Conservation (phyloP, 345 rosid species). For the Excoecaria agallocha region DNA sequence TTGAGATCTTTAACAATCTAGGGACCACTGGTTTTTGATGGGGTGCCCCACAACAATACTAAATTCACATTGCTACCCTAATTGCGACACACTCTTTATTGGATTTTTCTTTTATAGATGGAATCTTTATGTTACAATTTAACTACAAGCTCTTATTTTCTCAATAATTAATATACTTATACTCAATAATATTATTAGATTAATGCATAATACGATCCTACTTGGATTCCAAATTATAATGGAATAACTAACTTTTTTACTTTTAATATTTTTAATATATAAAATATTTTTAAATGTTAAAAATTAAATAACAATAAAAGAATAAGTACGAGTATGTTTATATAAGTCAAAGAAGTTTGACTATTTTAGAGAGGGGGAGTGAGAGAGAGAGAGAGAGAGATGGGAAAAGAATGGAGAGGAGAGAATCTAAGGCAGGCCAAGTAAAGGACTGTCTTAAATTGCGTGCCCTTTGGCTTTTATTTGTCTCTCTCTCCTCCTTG, state of each 20-base stretch:
- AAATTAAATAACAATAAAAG: too few species aligned
- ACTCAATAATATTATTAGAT: too few species aligned
- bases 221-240: background rate
- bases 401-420: background rate
- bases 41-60: background rate
- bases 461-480: slow-evolving; percentile 34
- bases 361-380: background rate
- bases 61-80: background rate
- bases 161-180: too few species aligned
- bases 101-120: background rate
- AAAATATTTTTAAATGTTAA: too few species aligned
- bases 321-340: too few species aligned
- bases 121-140: too few species aligned
- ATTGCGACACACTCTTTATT: background rate
- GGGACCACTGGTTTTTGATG: background rate
- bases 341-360: slow-evolving; percentile 21
- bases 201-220: too few species aligned
- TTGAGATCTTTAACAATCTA: background rate
- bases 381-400: too few species aligned
- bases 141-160: too few species aligned
- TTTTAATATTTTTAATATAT: too few species aligned
- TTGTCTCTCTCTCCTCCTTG: background rate
- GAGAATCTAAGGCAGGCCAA: slow-evolving; percentile 3
- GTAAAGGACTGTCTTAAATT: slow-evolving; percentile 28
- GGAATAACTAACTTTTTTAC: background rate